Conservation (phyloP, 2,329 filamentous ascomycete genomes). For the Teratosphaeria zuluensis region DNA sequence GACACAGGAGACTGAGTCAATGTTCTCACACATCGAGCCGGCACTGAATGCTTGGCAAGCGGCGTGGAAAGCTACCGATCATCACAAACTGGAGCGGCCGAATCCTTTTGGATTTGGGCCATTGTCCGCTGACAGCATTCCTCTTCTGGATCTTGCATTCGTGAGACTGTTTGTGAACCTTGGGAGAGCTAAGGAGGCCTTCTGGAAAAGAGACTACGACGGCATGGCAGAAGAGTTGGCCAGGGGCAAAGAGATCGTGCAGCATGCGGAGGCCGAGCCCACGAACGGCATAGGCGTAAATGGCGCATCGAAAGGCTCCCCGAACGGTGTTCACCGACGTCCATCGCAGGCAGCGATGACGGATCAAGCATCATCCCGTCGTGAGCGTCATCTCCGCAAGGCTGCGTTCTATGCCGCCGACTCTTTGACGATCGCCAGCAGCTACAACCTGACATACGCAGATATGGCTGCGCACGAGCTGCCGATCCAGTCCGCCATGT, state of each 20-base stretch:
- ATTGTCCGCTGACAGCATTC: conserved; percentile 81
- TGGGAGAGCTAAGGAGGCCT: conserved; percentile 82
- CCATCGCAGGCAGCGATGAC: conserved; percentile 10
- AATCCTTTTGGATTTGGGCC: conserved; percentile 76
- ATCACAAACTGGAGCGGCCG: conserved; percentile 73
- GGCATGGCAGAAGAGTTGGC: conserved; percentile 82
- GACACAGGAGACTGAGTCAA: conserved; percentile 82
- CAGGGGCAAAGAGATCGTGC: conserved; percentile 63
- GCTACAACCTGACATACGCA: conserved; percentile 73
- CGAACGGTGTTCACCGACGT: conserved; percentile 21
- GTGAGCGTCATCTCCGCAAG: conserved; percentile 80
- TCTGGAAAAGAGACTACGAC: conserved; percentile 91
- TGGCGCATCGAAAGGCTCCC: neutral
- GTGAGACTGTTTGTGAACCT: conserved; percentile 88
- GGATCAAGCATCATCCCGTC: conserved; percentile 47
- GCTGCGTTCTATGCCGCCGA: conserved; percentile 94
- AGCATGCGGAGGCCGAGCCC: conserved; percentile 49
- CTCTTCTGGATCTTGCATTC: conserved; percentile 82
- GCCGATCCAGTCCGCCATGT: conserved; percentile 83
- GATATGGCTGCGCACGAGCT: conserved; percentile 77
- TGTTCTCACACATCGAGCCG: conserved; percentile 92
- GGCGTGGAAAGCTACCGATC: conserved; percentile 79
- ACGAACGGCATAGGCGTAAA: neutral
- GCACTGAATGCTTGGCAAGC: conserved; percentile 89
- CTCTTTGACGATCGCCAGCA: conserved; percentile 79